Base-by-base conservation (phyloP, 139 green algal species). In the Edaphochlamys debaryana region DNA sequence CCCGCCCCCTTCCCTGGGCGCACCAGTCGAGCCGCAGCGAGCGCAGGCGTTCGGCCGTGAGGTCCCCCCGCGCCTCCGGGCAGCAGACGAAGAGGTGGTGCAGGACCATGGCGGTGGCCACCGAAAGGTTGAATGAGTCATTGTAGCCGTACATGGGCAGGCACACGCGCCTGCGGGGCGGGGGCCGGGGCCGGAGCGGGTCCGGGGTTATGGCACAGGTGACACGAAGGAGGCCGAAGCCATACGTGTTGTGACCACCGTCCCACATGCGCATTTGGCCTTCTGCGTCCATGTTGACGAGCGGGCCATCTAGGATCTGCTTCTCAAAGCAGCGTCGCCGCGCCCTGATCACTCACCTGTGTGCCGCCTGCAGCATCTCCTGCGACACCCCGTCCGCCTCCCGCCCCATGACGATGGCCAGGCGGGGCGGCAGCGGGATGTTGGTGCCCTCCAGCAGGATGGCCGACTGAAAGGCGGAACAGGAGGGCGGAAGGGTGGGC, bases 131-230 rank as follows among this genome's bases (percentile, higher is more conserved):
- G 69, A 89, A 77, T 20, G 79, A 87, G 50, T 84, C 80, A 42
- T 83, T 92, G 75, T 89, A 91, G 30, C 89, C 89, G 62, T 76
- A 87, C 89, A 92, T 86, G 23, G 89, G 89, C 56, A 92, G 77
- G 37, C 87, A 85, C 63, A 92, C 86, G 50, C 89, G 85, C 82
- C 85, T 89, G 84, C 38, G 19, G 40, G 37, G 7, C 20, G 13
- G n/a, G n/a, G n/a, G n/a, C n/a, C n/a, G n/a, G n/a, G n/a, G n/a
- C n/a, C n/a, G n/a, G n/a, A n/a, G n/a, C n/a, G n/a, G n/a, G n/a
- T n/a, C n/a, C n/a, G n/a, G n/a, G n/a, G n/a, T n/a, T n/a, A n/a
- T n/a, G n/a, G n/a, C n/a, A n/a, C n/a, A n/a, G n/a, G n/a, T n/a
- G n/a, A n/a, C n/a, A n/a, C n/a, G n/a, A n/a, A n/a, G n/a, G n/a